Base-by-base conservation (phyloP, 768 basidiomycete genomes). In the Naganishia kalamii region DNA sequence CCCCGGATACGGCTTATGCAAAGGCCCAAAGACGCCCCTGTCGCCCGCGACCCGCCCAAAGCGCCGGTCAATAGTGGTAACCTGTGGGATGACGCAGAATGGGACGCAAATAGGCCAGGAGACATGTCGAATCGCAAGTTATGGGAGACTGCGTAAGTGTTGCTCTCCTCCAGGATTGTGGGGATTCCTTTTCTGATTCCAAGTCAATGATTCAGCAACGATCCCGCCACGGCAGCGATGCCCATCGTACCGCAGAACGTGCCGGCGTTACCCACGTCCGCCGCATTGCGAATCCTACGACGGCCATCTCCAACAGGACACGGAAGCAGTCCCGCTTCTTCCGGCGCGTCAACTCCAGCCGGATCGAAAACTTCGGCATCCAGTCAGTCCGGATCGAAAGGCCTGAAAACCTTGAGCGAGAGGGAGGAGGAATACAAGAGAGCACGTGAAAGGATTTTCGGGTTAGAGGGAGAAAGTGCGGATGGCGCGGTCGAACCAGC, bases 371-470 rank as follows among this genome's bases (percentile, higher is more conserved):
- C 54, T 4, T 57, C 54, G 8, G 54, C 33, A 7, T 57, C 54
- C 13, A 57, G 54, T 57, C 49, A 51, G 19, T 40, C 49, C 48
- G 35, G 33, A 23, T 40, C 62, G 62, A 44, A 61, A 47, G 29
- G 43, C 1, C 40, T 37, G 32, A 68, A 63, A 27, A 59, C 66
- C 3, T 40, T 69, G 33, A 30, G 63, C 57, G 66, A 72, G 63
- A 49, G 67, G 32, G 63, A 68, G 48, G 59, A 60, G 44, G 63
- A 68, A 47, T 65, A 65, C 35, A 21, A 41, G 19, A 25, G 60
- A 49, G 67, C 63, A 4, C 40, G 67, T 35, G 67, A 68, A 57
- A 67, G 66, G 47, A 68, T 68, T 27, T 68, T 68, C 35, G 66
- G 60, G 11, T 33, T 15, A n/a, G 62, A 62, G 12, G 59, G 15